These are phyloP conservation scores for Candida boidinii DNA, from an alignment of 805 yeast species.

Conservation along the genomic window DNA sequence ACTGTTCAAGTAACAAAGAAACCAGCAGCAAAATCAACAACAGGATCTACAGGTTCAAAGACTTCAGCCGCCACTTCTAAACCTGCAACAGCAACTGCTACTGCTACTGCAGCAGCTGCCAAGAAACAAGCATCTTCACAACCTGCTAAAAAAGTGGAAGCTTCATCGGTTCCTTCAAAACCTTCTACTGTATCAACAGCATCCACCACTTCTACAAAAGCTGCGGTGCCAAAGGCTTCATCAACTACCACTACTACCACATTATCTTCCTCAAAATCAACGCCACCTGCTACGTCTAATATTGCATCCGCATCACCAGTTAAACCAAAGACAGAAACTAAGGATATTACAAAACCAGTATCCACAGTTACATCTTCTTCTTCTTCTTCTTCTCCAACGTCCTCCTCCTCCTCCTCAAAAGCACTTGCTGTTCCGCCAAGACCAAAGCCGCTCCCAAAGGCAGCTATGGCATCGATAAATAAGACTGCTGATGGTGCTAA, in stretches of 20 bases:
- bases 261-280: conserved; percentile 1
- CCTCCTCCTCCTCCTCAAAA: too few species aligned
- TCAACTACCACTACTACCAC: background rate
- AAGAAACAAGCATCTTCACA: conserved; percentile 8
- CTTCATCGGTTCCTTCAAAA: conserved; percentile 3
- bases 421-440: too few species aligned
- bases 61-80: conserved; percentile 3
- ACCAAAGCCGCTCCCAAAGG: too few species aligned
- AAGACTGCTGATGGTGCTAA: too few species aligned
- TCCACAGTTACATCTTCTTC: too few species aligned
- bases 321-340: too few species aligned
- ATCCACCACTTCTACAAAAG: background rate
- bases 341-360: too few species aligned
- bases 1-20: conserved; percentile 54
- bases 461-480: too few species aligned
- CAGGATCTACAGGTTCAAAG: conserved; percentile 3
- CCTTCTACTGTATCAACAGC: conserved; percentile 14
- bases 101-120: conserved; percentile 3
- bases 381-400: too few species aligned
- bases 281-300: conserved; percentile 1
- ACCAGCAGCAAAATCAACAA: conserved; percentile 12
- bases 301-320: too few species aligned
- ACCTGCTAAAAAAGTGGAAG: background rate
- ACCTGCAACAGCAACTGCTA: conserved; percentile 22
- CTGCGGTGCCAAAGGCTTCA: background rate